Conservation (phyloP, 257 asterid genomes). For the Echites panduratus region DNA sequence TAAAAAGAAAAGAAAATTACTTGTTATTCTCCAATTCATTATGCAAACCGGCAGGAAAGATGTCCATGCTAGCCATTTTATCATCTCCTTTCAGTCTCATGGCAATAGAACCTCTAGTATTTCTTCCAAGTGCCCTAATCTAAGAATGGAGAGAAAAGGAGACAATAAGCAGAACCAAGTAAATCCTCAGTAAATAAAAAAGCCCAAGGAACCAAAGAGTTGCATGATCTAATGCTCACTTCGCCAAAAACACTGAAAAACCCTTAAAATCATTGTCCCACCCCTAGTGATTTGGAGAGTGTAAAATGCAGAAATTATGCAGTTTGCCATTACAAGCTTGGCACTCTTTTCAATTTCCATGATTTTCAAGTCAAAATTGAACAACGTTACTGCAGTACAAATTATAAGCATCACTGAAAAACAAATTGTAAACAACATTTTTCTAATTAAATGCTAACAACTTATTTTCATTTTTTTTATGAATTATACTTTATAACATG, state of each 20-base stretch:
- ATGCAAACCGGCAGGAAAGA: constrained; percentile 69
- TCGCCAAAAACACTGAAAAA: neutral
- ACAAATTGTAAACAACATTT: neutral
- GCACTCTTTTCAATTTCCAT: neutral
- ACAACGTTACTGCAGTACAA: neutral
- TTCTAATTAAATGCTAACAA: too few species aligned
- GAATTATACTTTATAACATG: too few species aligned
- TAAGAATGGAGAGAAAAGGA: constrained; percentile 27
- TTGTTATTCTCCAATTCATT: constrained; percentile 37
- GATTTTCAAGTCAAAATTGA: neutral
- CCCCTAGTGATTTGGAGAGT: neutral
- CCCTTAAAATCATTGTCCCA: neutral
- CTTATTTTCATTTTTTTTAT: too few species aligned
- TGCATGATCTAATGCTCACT: neutral
- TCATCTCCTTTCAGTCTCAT: constrained; percentile 84
- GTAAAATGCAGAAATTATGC: neutral
- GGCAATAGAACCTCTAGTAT: constrained; percentile 88
- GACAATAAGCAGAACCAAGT: constrained; percentile 2
- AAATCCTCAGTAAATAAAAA: neutral
- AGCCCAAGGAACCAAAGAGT: neutral
- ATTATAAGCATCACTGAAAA: neutral
- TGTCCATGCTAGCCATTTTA: constrained; percentile 92
- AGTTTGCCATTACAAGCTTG: neutral
- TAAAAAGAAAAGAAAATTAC: constrained; percentile 28
- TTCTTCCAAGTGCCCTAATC: constrained; percentile 90